A percentile compares a stretch with the other conserved stretches of the same genome.
These are phyloP conservation scores for Salix arbutifolia DNA, from an alignment of 345 rosid species.

Conservation along the genomic window DNA sequence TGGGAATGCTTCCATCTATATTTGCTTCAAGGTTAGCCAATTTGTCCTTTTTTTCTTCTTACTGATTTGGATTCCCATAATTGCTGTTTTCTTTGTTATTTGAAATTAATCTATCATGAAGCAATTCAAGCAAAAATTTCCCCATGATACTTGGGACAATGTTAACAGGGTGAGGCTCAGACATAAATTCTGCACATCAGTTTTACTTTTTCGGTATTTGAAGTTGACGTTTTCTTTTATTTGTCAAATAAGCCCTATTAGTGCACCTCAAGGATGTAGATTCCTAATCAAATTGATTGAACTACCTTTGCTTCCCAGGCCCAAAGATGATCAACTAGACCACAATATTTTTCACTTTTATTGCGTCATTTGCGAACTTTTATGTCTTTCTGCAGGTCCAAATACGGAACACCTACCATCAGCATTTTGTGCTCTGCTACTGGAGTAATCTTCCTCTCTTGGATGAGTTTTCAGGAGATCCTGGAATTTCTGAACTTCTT, in stretches of 20 bases:
- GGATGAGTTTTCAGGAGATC: conserved; percentile 94
- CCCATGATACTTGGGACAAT: background rate
- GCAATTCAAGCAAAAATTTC: background rate
- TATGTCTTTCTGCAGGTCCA: conserved; percentile 47
- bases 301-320: background rate
- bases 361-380: background rate
- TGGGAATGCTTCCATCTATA: conserved; percentile 82
- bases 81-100: background rate
- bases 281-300: background rate
- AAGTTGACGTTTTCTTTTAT: background rate
- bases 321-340: background rate
- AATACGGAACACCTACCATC: conserved; percentile 79
- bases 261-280: background rate
- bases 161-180: background rate
- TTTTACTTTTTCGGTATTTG: background rate
- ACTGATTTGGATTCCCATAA: background rate
- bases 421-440: conserved; percentile 82
- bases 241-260: background rate
- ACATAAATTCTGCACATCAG: background rate
- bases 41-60: background rate
- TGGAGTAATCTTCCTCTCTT: conserved; percentile 81
- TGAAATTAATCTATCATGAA: background rate
- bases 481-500: conserved; percentile 87
- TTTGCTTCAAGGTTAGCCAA: conserved; percentile 56
- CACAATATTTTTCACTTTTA: background rate